Evolutionary conservation across 2,329 filamentous ascomycete genomes (phyloP).

Genomic region (Byssoonygena ceratinophila): DNA sequence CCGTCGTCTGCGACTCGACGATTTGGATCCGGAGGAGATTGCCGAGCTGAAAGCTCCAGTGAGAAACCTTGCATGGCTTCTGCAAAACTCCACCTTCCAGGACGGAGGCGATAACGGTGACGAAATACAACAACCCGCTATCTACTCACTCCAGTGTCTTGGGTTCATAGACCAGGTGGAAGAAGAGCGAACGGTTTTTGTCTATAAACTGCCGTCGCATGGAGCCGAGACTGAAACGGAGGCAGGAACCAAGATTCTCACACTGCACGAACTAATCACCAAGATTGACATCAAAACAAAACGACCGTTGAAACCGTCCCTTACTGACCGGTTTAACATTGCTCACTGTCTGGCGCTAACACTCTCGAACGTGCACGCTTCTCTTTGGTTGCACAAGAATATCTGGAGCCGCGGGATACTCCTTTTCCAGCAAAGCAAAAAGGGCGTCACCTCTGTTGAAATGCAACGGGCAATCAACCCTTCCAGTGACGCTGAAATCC

Average conservation of each 20-base stretch:
- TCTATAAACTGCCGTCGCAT: conserved; percentile 20
- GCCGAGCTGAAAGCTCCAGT: conserved; percentile 21
- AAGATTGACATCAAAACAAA: conserved; percentile 16
- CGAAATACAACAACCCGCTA: conserved; percentile 20
- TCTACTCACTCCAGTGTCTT: conserved; percentile 24
- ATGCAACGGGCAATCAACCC: background rate
- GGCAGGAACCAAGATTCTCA: conserved; percentile 7
- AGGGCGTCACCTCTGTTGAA: conserved; percentile 6
- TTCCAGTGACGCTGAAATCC: background rate
- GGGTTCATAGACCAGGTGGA: conserved; percentile 22
- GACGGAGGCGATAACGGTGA: conserved; percentile 3
- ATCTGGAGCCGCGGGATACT: conserved; percentile 25
- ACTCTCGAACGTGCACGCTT: conserved; percentile 22
- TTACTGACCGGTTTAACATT: conserved; percentile 22
- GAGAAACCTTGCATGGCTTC: conserved; percentile 23
- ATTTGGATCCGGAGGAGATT: conserved; percentile 22
- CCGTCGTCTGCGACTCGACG: conserved; percentile 16
- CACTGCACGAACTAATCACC: conserved; percentile 20
- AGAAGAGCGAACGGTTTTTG: conserved; percentile 21
- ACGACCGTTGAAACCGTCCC: conserved; percentile 16
- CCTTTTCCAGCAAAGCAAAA: conserved; percentile 17
- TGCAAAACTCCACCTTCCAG: conserved; percentile 22
- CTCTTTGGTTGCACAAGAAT: conserved; percentile 25
- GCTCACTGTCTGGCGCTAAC: conserved; percentile 23
- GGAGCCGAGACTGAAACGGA: background rate